Evolutionary conservation across 768 basidiomycete genomes (phyloP), one percentile per base, ranked within the genome.

Genomic region (Rhizopogon roseolus): DNA sequence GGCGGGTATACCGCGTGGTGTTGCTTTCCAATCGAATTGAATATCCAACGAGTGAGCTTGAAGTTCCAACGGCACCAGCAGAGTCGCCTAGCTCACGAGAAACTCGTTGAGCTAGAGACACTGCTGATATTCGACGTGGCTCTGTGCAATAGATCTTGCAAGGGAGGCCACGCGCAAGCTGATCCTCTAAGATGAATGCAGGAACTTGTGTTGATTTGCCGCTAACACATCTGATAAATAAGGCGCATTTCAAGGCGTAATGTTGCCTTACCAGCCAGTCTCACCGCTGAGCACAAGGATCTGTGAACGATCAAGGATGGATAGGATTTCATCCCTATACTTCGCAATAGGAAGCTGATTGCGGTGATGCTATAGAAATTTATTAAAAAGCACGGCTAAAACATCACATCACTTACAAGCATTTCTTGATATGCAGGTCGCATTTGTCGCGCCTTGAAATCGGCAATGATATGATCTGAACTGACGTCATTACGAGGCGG

Each of bases 131-230:
- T 40, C 96, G 84, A 41, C 96, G 82, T 5, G 96, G 96, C 64
- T 98, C 95, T 5, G 96, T 98, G 59, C 93, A 96, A 63, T 84
- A 93, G 62, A 99, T 89, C 68, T 88, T 96, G 76, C 93, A 96
- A 51, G 80, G 79, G 60, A 77, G 81, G 25, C 95, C 97, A 56
- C 78, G 79, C 5, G 86, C 81, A 19, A 98, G 80, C 50, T 88
- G 83, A 63, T 95, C 86, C 67, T 99, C 96, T 9, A 99, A 80
- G 58, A 98, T 88, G 71, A 94, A 98, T 1, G 88, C 79, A 4
- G 96, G 96, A 4, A 98, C 82, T 72, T 98, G 96, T 0, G 96
- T 98, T 2, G 94, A 97, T 73, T 99, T 99, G 8, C 96, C 96
- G 63, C 93, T 94, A 59, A 29, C 48, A n/a, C 38, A 50, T 25